Evolutionary conservation across 495 filamentous ascomycete genomes (phyloP), one percentile per base, ranked within the genome.

Genomic region (Podospora conica): DNA sequence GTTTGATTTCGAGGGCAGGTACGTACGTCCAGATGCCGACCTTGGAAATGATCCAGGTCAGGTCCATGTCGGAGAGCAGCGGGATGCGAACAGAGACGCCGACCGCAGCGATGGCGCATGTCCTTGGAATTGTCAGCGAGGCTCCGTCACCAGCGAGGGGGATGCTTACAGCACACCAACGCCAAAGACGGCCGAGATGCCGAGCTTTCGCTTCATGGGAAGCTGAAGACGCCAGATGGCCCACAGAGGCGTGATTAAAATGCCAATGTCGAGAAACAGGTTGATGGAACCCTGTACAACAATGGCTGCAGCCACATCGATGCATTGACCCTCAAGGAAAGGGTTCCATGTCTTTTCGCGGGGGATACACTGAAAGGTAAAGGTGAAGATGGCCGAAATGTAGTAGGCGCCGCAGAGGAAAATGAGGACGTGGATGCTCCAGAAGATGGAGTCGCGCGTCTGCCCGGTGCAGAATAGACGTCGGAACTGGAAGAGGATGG

Each of bases 1-100:
- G 18, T 12, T n/a, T 11, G 22, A 9, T 10, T 20, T 1, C 15
- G 12, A 25, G 8, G 0, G 12, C 9, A 23, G 15, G 25, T 18
- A 65, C 67, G 29, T 60, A 69, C 63, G 80, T 74, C 66, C 70
- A 74, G 23, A 75, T 67, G 21, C 73, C 71, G n/a, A 75, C 73
- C 60, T 72, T 74, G 11, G 71, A 59, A 40, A 74, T 69, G 10
- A 69, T 63, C 68, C 69, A 72, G 1, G 73, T 74, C 21, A 74
- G 48, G 53, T 75, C 70, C n/a, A 63, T 60, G 23, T 73, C 71
- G 18, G 64, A 57, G 40, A 75, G 63, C 8, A 75, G 65, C 1
- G 71, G 71, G 2, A 75, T 58, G 4, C 73, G 73, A 21, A 72
- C 54, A n/a, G 53, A 68, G 5, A 75, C 73, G 9, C 73, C 73